These are phyloP conservation scores for Ophiocordyceps camponoti-rufipedis DNA, from an alignment of 2,329 filamentous ascomycete species.

Conservation along the genomic window DNA sequence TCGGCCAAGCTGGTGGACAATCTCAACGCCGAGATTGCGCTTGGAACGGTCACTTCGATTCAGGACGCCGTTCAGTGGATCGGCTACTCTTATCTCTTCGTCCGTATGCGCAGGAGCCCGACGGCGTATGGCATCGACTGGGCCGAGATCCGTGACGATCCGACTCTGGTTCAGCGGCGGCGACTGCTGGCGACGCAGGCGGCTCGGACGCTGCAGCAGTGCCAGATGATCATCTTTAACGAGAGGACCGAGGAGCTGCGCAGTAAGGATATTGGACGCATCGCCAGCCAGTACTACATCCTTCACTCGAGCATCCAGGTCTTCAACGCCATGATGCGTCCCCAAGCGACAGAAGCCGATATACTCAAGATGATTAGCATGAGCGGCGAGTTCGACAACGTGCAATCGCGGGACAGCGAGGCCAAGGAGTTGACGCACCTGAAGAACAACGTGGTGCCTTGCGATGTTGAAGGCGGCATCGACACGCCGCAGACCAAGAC, in stretches of 20 bases:
- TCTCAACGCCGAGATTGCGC: constrained; percentile 79
- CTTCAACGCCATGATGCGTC: constrained; percentile 89
- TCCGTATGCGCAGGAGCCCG: constrained; percentile 86
- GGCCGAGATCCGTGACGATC: constrained; percentile 77
- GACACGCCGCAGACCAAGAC: constrained; percentile 74
- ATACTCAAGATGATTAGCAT: constrained; percentile 91
- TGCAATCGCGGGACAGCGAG: constrained; percentile 81
- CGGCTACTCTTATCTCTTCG: constrained; percentile 93
- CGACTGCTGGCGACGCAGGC: constrained; percentile 78
- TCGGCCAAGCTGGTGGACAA: constrained; percentile 91
- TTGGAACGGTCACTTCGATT: constrained; percentile 91
- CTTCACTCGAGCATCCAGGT: constrained; percentile 85
- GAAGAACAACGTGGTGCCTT: constrained; percentile 52
- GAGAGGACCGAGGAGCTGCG: constrained; percentile 83
- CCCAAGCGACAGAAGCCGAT: constrained; percentile 73
- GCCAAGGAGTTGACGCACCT: constrained; percentile 69
- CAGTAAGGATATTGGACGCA: constrained; percentile 87
- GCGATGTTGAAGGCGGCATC: constrained; percentile 57
- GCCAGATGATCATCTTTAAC: constrained; percentile 98
- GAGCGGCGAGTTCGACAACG: constrained; percentile 96
- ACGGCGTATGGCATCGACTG: constrained; percentile 90
- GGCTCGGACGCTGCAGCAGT: constrained; percentile 69
- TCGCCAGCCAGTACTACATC: constrained; percentile 95
- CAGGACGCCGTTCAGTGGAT: constrained; percentile 92
- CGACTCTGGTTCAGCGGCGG: constrained; percentile 67